Evolutionary conservation across 2,329 filamentous ascomycete genomes (phyloP).

Genomic region (Metarhizium sp.): DNA sequence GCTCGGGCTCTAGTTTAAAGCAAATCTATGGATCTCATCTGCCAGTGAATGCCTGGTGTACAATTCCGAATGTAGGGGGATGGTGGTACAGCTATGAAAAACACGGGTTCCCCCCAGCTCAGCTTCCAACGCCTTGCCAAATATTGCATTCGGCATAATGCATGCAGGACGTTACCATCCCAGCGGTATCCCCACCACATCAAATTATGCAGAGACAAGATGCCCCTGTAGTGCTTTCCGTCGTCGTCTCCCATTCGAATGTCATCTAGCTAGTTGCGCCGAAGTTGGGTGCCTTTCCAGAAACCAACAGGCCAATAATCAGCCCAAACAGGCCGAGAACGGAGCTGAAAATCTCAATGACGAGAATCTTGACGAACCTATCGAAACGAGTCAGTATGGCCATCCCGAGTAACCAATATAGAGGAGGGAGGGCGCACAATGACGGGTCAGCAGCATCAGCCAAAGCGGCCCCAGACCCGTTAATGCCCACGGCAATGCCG

Average conservation of each 20-base stretch:
- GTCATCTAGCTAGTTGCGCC: constrained; percentile 7
- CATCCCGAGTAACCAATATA: not conserved
- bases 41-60: constrained; percentile 22
- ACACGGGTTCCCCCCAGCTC: constrained; percentile 18
- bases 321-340: constrained; percentile 93
- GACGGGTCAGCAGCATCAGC: constrained; percentile 89
- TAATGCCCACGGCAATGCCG: constrained; percentile 94
- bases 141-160: constrained; percentile 24
- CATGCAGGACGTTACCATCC: constrained; percentile 9
- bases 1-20: constrained; percentile 7
- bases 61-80: constrained; percentile 17
- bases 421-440: constrained; percentile 51
- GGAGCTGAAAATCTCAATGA: constrained; percentile 98
- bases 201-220: not conserved
- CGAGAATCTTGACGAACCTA: constrained; percentile 96
- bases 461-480: constrained; percentile 90
- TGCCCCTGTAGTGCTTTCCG: not conserved
- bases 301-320: constrained; percentile 85
- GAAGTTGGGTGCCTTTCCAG: constrained; percentile 57
- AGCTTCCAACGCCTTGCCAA: constrained; percentile 32
- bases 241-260: not conserved
- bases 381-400: constrained; percentile 12
- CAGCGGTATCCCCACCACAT: not conserved
- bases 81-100: constrained; percentile 25
- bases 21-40: constrained; percentile 10